A percentile compares a stretch with the other conserved stretches of the same genome.
These are phyloP conservation scores for Thecaphora thlaspeos DNA, from an alignment of 1,284 basidiomycete species.

Conservation along the genomic window DNA sequence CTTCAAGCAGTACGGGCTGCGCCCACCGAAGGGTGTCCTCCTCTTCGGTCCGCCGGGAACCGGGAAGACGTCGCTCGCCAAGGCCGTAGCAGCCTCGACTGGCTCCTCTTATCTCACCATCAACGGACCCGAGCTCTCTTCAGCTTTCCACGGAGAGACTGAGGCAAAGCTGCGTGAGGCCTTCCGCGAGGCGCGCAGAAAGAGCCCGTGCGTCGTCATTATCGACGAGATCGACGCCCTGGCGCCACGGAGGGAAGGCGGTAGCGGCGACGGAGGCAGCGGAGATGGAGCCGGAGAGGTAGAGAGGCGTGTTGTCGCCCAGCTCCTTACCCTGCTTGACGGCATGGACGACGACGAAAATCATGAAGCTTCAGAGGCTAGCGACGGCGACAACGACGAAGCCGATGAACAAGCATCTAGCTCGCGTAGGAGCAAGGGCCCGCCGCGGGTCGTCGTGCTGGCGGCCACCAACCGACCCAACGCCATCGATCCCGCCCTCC, in stretches of 20 bases:
- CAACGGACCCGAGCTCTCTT: constrained; percentile 91
- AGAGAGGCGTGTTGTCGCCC: constrained; percentile 92
- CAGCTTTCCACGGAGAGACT: constrained; percentile 94
- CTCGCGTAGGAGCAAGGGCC: neutral
- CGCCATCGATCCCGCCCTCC: constrained; percentile 90
- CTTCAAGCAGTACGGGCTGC: constrained; percentile 76
- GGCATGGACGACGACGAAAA: constrained; percentile 65
- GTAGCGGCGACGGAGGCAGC: constrained; percentile 71
- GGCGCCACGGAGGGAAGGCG: constrained; percentile 83
- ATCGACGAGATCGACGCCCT: constrained; percentile 96
- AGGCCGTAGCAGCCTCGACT: constrained; percentile 47
- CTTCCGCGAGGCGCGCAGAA: constrained; percentile 77
- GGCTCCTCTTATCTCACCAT: constrained; percentile 61
- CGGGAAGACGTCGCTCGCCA: constrained; percentile 56
- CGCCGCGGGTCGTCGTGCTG: constrained; percentile 80
- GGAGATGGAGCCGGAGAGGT: constrained; percentile 67
- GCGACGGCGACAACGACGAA: constrained; percentile 35
- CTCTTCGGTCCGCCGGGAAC: constrained; percentile 58
- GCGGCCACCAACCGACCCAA: constrained; percentile 97
- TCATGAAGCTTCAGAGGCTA: constrained; percentile 45
- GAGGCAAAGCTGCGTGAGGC: constrained; percentile 85
- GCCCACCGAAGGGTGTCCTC: constrained; percentile 53
- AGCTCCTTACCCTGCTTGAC: constrained; percentile 89
- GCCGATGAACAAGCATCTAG: constrained; percentile 1
- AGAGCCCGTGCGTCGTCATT: constrained; percentile 80